Conservation (phyloP, 2,329 filamentous ascomycete genomes). For the Pseudocercospora crystallina region DNA sequence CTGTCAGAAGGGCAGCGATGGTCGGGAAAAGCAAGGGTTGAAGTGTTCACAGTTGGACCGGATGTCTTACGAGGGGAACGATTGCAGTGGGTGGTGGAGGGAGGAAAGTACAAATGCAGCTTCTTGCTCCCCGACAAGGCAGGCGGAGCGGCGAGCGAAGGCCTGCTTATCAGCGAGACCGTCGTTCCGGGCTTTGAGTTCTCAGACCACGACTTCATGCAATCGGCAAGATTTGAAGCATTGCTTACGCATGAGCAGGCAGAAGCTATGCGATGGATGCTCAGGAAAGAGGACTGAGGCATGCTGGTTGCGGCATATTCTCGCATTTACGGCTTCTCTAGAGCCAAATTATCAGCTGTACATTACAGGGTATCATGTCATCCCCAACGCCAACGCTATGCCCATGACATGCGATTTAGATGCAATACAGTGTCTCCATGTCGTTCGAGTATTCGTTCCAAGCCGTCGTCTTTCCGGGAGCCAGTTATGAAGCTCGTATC, state of each 20-base stretch:
- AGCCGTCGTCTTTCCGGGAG: too few relatives aligned
- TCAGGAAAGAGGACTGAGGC: slow-evolving; percentile 29
- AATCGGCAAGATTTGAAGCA: slow-evolving; percentile 49
- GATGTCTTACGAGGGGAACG: slow-evolving; percentile 59
- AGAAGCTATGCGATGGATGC: slow-evolving; percentile 48
- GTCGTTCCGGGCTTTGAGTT: slow-evolving; percentile 69
- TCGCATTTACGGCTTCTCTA: neutral
- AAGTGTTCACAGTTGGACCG: slow-evolving; percentile 63
- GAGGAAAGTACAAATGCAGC: slow-evolving; percentile 65
- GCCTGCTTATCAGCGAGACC: slow-evolving; percentile 66
- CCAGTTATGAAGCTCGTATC: too few relatives aligned
- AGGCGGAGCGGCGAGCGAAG: slow-evolving; percentile 41
- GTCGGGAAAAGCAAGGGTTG: slow-evolving; percentile 51
- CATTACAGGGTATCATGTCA: slow-evolving; percentile 16
- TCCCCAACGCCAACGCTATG: slow-evolving; percentile 22
- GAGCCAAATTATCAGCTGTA: neutral
- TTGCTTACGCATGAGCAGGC: slow-evolving; percentile 54
- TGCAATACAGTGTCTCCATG: too few relatives aligned
- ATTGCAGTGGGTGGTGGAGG: slow-evolving; percentile 68
- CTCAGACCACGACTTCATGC: slow-evolving; percentile 66
- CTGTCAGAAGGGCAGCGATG: slow-evolving; percentile 51
- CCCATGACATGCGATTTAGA: neutral
- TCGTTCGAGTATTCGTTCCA: too few relatives aligned
- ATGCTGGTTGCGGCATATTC: neutral
- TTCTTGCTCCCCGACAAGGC: slow-evolving; percentile 55